These are phyloP conservation scores for Hygrophorus russula DNA, from an alignment of 768 basidiomycete genomes.

Conservation along the genomic window DNA sequence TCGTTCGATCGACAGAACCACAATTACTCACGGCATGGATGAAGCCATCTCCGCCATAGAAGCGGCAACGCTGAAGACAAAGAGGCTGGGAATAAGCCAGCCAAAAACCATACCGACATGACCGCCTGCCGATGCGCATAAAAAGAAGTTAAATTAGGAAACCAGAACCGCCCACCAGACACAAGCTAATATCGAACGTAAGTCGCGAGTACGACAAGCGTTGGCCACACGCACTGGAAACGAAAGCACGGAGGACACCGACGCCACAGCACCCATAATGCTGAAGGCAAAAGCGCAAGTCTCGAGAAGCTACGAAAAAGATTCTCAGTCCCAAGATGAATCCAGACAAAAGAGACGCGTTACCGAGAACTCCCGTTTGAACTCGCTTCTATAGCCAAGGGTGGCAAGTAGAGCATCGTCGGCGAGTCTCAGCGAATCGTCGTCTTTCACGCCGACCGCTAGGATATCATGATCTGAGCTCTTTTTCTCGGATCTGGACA, in stretches of 20 bases:
- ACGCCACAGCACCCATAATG: slow-evolving; percentile 60
- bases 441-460: slow-evolving; percentile 4
- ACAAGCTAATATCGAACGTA: slow-evolving; percentile 19
- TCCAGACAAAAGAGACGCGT: neutral
- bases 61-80: slow-evolving; percentile 55
- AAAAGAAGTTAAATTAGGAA: neutral
- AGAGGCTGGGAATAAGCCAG: slow-evolving; percentile 61
- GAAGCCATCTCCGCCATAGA: slow-evolving; percentile 68
- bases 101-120: slow-evolving; percentile 73
- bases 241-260: slow-evolving; percentile 52
- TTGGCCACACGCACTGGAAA: slow-evolving; percentile 26
- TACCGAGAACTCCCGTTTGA: slow-evolving; percentile 66
- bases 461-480: too few species aligned
- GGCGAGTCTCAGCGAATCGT: slow-evolving; percentile 15
- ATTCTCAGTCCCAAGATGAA: neutral
- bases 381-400: slow-evolving; percentile 64
- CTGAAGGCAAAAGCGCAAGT: slow-evolving; percentile 56
- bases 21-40: slow-evolving; percentile 61
- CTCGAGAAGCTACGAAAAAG: slow-evolving; percentile 36
- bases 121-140: slow-evolving; percentile 33
- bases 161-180: slow-evolving; percentile 29
- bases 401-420: slow-evolving; percentile 51
- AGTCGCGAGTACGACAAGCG: too few species aligned
- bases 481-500: too few species aligned
- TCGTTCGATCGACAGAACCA: neutral